A percentile compares a stretch with the other conserved stretches of the same genome.
Evolutionary conservation across 2,329 filamentous ascomycete species (phyloP).

Genomic region (Podosphaera leucotricha): DNA sequence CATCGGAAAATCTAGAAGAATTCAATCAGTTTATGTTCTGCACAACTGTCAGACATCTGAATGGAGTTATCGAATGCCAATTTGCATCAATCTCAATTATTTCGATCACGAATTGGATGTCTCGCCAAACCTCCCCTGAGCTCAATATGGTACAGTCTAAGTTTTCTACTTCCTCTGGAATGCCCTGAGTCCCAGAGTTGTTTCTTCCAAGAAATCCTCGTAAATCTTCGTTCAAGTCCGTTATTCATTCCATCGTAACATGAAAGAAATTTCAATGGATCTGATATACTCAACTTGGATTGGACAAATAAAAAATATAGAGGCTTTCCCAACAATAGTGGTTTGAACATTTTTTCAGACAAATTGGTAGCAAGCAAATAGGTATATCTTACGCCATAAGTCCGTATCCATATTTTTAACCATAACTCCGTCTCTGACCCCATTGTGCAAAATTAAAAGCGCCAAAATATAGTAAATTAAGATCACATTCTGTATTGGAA

Average conservation of each 20-base stretch:
- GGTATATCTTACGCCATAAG: background rate
- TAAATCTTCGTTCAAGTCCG: background rate
- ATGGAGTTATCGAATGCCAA: background rate
- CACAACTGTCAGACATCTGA: no score
- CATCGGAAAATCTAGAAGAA: no score
- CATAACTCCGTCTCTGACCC: background rate
- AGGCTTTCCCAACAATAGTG: background rate
- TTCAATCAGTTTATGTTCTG: no score
- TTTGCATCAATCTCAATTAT: background rate
- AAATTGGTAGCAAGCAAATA: background rate
- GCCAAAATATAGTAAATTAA: background rate
- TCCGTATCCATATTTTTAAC: background rate
- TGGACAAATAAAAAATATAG: background rate
- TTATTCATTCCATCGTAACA: background rate
- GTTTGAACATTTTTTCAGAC: background rate
- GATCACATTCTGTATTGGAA: background rate
- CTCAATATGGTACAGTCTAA: background rate
- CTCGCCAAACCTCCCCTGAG: background rate
- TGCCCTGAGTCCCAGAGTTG: no score
- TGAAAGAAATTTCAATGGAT: no score
- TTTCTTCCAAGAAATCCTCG: no score
- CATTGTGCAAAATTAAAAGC: background rate
- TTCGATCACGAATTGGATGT: background rate
- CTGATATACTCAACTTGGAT: no score
- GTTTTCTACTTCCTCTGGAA: no score